These are phyloP conservation scores for Rhizophlyctis rosea DNA, from an alignment of 192 early-diverging fungal genomes.

Conservation along the genomic window DNA sequence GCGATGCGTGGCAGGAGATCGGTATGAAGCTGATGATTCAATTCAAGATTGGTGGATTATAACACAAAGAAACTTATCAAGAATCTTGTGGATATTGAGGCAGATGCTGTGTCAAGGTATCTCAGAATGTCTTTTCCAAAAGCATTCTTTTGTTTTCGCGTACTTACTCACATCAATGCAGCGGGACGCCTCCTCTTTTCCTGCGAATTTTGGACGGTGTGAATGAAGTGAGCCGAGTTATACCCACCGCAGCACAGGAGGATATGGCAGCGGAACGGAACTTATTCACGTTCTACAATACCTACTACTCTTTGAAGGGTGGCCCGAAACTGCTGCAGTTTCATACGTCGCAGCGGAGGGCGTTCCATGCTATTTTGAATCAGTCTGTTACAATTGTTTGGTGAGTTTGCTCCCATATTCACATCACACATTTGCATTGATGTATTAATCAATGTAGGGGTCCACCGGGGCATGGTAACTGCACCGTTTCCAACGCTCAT, in stretches of 20 bases:
- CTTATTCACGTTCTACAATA: slow-evolving; percentile 17
- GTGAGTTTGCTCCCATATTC: slow-evolving; percentile 12
- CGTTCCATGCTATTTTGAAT: slow-evolving; percentile 21
- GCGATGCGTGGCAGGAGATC: neutral
- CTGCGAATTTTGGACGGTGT: slow-evolving; percentile 18
- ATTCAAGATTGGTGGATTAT: slow-evolving; percentile 30
- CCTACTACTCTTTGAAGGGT: slow-evolving; percentile 13
- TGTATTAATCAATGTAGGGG: slow-evolving; percentile 15
- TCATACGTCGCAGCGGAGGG: slow-evolving; percentile 21
- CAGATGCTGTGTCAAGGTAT: slow-evolving; percentile 11
- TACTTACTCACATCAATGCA: neutral
- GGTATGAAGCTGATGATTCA: neutral
- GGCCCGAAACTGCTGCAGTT: slow-evolving; percentile 17
- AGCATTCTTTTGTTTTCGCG: neutral
- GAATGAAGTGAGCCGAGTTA: slow-evolving; percentile 8
- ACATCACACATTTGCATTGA: too few relatives aligned
- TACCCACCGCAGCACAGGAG: neutral
- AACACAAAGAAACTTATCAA: slow-evolving; percentile 34
- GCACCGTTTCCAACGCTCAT: too few relatives aligned
- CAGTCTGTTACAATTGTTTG: slow-evolving; percentile 24
- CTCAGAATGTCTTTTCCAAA: too few relatives aligned
- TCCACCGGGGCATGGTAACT: slow-evolving; percentile 39
- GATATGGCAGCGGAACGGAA: slow-evolving; percentile 7
- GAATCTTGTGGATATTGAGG: slow-evolving; percentile 23
- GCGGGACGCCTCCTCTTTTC: slow-evolving; percentile 18